These are phyloP conservation scores for Microglena sp. DNA, from an alignment of 139 green algal genomes.

Conservation along the genomic window DNA sequence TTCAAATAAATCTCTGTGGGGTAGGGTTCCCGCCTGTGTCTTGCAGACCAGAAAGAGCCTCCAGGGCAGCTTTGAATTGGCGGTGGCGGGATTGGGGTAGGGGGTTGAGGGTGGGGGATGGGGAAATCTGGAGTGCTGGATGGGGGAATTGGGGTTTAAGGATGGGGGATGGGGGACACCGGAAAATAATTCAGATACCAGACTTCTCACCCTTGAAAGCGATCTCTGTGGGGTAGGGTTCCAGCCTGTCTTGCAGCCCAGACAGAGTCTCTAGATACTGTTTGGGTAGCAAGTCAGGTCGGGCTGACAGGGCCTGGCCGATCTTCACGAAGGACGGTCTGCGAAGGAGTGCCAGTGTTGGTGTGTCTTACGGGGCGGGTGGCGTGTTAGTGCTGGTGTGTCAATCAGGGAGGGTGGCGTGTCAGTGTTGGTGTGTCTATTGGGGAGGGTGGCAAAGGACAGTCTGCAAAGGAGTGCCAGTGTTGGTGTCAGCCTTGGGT, in stretches of 20 bases:
- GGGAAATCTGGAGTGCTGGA: too few relatives aligned
- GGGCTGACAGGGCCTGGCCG: conserved; percentile 68
- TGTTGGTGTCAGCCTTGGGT: conserved; percentile 3
- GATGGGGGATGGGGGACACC: too few relatives aligned
- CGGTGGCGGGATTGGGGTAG: too few relatives aligned
- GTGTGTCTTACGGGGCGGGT: not conserved
- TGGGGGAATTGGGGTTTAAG: too few relatives aligned
- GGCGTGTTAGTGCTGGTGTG: not conserved
- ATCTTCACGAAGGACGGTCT: conserved; percentile 83
- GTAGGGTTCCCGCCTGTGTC: conserved; percentile 66
- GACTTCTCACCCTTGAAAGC: conserved; percentile 19
- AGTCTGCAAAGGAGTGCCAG: conserved; percentile 19
- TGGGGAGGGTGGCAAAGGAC: conserved; percentile 41
- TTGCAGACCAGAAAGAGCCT: too few relatives aligned
- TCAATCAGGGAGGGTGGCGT: not conserved
- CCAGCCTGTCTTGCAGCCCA: conserved; percentile 54
- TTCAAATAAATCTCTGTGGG: conserved; percentile 45
- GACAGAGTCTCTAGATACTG: conserved; percentile 54
- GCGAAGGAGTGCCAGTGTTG: not conserved
- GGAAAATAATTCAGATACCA: not conserved
- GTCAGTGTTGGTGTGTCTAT: not conserved
- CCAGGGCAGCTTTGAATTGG: too few relatives aligned
- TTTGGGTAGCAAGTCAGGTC: conserved; percentile 64
- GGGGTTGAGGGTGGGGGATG: too few relatives aligned
- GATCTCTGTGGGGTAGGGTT: conserved; percentile 54